A percentile compares a stretch with the other conserved stretches of the same genome.
Evolutionary conservation across 1,139 yeast genomes (phyloP).

Genomic region (Pichia sp.): DNA sequence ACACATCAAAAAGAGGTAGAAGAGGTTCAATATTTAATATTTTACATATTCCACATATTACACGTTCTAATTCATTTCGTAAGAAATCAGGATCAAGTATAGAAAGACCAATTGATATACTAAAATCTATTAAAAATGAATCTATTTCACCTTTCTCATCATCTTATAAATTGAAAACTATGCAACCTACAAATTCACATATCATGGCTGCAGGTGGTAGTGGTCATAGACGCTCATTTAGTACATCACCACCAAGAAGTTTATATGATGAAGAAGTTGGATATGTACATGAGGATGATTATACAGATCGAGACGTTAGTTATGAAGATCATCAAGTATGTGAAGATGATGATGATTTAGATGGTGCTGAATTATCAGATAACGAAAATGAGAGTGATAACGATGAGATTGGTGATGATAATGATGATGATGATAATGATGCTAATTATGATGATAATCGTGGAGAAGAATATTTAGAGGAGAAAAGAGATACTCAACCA

Average conservation of each 20-base stretch:
- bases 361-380: background rate
- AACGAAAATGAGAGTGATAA: background rate
- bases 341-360: background rate
- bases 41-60: background rate
- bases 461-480: background rate
- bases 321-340: background rate
- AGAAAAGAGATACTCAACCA: no score
- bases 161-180: background rate
- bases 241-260: background rate
- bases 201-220: constrained; percentile 11
- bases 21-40: background rate
- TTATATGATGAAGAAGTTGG: constrained; percentile 7
- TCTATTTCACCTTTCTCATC: no score
- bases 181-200: constrained; percentile 11
- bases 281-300: background rate
- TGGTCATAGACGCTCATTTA: background rate
- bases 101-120: background rate
- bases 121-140: background rate
- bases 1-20: background rate
- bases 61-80: background rate
- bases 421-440: constrained; percentile 1
- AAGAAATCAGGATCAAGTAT: background rate
- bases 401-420: background rate
- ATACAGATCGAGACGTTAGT: constrained; percentile 7
- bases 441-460: background rate